Base-by-base conservation (phyloP, 2,329 filamentous ascomycete genomes). In the Neophaeococcomyces mojaviensis region DNA sequence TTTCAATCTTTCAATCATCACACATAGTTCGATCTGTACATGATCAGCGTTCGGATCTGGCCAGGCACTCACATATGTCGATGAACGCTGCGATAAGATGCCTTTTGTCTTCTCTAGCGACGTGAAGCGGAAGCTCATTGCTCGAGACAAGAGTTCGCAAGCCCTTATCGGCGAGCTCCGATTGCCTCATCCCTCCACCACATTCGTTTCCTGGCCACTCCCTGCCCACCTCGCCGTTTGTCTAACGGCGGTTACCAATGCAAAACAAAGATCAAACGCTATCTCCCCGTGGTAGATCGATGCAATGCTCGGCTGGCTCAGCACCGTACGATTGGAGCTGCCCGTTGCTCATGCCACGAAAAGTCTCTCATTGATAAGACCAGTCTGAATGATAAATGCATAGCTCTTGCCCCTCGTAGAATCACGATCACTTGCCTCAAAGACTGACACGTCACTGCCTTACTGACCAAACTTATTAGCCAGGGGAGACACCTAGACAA, bases 341-440 rank as follows among this genome's bases (percentile, higher is more conserved):
- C 32, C 19, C 20, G 32, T 37, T 26, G 20, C 9, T 19, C 22
- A 16, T 26, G 10, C 15, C 12, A 12, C 9, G 19, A 28, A 44
- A 33, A 26, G 24, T 33, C 32, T 36, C 26, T 19, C n/a, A 28
- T 33, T 44, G 41, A 44, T 44, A 44, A 44, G 41, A 26, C 12
- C 18, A 18, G 28, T 19, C 13, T 32, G 18, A 30, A 30, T 15
- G n/a, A 44, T 44, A 44, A 26, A 44, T 26, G 20, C 33, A 20
- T 28, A 8, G 20, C 32, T 41, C 28, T 19, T 22, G 28, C 28
- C 28, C 24, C 24, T 28, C 24, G 10, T 28, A 28, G 24, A 28
- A 28, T 10, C 24, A 10, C 10, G 24, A 28, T 28, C 24, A 28
- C 24, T 28, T 28, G 24, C 10, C 10, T 28, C 24, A 28, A 28